Evolutionary conservation across 148 eudicot species (phyloP).

Genomic region (Persicaria maculosa): DNA sequence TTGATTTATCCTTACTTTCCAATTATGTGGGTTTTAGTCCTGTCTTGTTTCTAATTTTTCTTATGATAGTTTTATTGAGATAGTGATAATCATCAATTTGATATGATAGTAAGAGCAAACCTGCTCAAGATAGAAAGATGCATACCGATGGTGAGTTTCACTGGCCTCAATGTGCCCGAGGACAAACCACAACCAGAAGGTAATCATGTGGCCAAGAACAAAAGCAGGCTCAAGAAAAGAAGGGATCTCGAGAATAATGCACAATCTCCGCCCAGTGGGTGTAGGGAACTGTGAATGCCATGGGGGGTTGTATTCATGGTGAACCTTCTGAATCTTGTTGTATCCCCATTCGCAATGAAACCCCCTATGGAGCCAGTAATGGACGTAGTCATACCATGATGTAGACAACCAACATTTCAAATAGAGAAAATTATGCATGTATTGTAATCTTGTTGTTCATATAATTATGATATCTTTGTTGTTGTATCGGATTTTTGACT

Average conservation of each 20-base stretch:
- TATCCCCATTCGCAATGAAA: slow-evolving; percentile 82
- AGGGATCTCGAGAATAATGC: slow-evolving; percentile 74
- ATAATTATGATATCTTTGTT: too few relatives aligned
- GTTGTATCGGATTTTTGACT: too few relatives aligned
- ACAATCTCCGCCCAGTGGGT: slow-evolving; percentile 95
- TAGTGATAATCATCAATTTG: too few relatives aligned
- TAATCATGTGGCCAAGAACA: slow-evolving; percentile 79
- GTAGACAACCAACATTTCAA: slow-evolving; percentile 53
- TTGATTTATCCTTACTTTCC: too few relatives aligned
- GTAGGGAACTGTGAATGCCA: slow-evolving; percentile 72
- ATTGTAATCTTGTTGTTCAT: too few relatives aligned
- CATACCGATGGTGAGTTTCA: slow-evolving; percentile 94
- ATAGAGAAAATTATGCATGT: too few relatives aligned
- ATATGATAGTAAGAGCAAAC: too few relatives aligned
- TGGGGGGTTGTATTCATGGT: slow-evolving; percentile 85
- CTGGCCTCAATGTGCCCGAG: slow-evolving; percentile 90
- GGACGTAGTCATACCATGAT: slow-evolving; percentile 66
- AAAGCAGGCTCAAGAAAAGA: slow-evolving; percentile 79
- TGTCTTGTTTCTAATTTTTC: too few relatives aligned
- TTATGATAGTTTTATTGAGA: too few relatives aligned
- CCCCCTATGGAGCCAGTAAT: slow-evolving; percentile 84
- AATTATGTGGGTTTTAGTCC: too few relatives aligned
- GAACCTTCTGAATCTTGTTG: slow-evolving; percentile 79
- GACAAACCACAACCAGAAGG: slow-evolving; percentile 82
- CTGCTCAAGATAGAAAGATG: slow-evolving; percentile 33